Percentiles rank a stretch among this genome's conserved stretches.
phyloP scores from a whole-genome alignment of 306 rosid genomes.

The Fagus sylvatica region DNA sequence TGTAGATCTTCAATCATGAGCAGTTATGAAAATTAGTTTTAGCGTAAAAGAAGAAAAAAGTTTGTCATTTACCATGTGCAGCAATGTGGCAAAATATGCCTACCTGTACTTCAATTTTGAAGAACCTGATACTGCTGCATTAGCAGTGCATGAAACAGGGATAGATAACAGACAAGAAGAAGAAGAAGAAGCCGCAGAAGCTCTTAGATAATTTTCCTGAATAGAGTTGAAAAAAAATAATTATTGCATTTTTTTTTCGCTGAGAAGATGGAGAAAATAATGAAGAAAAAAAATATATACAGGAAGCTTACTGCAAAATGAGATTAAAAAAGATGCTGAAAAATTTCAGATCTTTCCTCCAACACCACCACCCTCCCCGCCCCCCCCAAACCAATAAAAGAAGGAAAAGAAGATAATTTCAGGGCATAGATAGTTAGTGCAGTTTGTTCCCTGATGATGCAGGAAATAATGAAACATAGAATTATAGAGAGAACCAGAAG shows the following conservation, averaged over 20 bases:
- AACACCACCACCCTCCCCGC: too few species aligned
- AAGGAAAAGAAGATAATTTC: too few species aligned
- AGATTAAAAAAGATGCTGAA: background rate
- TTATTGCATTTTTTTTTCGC: slow-evolving; percentile 1
- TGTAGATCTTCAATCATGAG: slow-evolving; percentile 61
- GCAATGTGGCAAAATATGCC: slow-evolving; percentile 18
- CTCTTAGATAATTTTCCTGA: slow-evolving; percentile 51
- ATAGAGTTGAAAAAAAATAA: slow-evolving; percentile 17
- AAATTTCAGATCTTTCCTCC: background rate
- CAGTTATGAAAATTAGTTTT: slow-evolving; percentile 14
- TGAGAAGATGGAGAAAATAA: background rate
- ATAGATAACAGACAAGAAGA: slow-evolving; percentile 9
- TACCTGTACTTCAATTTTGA: slow-evolving; percentile 58
- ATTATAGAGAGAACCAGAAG: too few species aligned
- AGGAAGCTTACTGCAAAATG: background rate
- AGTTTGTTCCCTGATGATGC: too few species aligned
- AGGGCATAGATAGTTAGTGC: too few species aligned
- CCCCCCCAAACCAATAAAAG: too few species aligned
- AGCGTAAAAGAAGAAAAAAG: slow-evolving; percentile 1
- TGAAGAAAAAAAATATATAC: background rate
- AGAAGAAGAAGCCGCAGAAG: slow-evolving; percentile 34
- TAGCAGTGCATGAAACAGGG: slow-evolving; percentile 30
- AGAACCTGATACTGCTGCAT: slow-evolving; percentile 44
- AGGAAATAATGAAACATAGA: too few species aligned
- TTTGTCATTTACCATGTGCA: slow-evolving; percentile 2